Evolutionary conservation across 306 rosid species (phyloP).

Genomic region (Cucurbita pepo): DNA sequence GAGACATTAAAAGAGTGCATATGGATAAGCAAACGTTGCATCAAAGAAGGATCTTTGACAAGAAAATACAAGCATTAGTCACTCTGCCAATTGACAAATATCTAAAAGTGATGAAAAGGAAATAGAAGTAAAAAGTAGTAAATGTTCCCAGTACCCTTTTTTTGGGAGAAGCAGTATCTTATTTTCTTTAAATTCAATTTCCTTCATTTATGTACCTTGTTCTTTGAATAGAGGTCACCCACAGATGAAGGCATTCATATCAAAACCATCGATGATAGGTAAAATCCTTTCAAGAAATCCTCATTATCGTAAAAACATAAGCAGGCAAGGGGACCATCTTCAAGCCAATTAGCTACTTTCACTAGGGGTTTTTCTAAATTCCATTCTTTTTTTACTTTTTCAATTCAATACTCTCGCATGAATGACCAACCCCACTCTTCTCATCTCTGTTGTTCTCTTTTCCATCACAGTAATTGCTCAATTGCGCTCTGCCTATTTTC

Average conservation of each 20-base stretch:
- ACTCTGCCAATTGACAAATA: neutral
- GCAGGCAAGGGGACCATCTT: neutral
- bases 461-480: neutral
- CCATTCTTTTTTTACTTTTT: neutral
- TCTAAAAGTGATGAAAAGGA: neutral
- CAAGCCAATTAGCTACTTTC: neutral
- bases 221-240: neutral
- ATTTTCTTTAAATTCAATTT: neutral
- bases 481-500: neutral
- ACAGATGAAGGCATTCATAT: neutral
- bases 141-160: neutral
- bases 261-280: neutral
- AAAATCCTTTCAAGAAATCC: neutral
- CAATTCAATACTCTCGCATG: neutral
- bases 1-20: constrained; percentile 4
- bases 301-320: neutral
- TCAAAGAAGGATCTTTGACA: neutral
- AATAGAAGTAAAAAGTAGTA: neutral
- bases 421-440: neutral
- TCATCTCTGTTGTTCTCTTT: neutral
- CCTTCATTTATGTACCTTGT: neutral
- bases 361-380: neutral
- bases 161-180: neutral
- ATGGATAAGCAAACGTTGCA: neutral
- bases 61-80: neutral